These are phyloP conservation scores for Salpingoeca rosetta DNA, from an alignment of 78 protist genomes.

Conservation along the genomic window DNA sequence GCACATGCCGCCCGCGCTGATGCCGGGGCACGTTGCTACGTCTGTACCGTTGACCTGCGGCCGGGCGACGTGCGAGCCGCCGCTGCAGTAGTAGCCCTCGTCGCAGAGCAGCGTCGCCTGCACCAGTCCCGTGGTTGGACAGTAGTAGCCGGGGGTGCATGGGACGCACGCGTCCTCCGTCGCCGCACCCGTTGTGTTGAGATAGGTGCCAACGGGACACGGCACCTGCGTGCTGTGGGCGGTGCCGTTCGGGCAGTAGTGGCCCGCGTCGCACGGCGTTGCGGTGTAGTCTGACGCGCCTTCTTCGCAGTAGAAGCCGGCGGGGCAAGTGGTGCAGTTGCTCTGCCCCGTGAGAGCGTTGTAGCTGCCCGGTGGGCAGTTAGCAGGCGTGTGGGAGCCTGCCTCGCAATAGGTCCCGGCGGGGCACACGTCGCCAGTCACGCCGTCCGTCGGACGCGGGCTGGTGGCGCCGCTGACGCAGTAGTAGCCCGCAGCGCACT, in stretches of 20 bases:
- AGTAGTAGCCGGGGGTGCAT: slow-evolving; percentile 26
- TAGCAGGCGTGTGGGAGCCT: slow-evolving; percentile 7
- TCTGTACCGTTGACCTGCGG: too few species aligned
- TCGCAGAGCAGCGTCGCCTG: background rate
- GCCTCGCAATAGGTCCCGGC: slow-evolving; percentile 3
- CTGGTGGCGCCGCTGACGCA: slow-evolving; percentile 25
- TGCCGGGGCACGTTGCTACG: too few species aligned
- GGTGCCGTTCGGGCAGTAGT: slow-evolving; percentile 29
- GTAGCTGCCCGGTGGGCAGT: slow-evolving; percentile 31
- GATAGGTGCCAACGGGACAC: slow-evolving; percentile 13
- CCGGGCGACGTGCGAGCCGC: background rate
- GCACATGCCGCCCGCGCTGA: background rate
- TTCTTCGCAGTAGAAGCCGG: slow-evolving; percentile 30
- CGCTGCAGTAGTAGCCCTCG: slow-evolving; percentile 17
- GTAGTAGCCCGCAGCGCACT: slow-evolving; percentile 28
- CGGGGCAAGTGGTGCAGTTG: slow-evolving; percentile 31
- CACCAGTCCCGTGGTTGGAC: slow-evolving; percentile 1
- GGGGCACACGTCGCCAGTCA: slow-evolving; percentile 15
- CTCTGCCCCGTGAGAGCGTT: background rate
- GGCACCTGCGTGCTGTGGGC: background rate
- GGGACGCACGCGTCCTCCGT: background rate
- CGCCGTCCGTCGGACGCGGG: background rate
- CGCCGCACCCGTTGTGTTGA: background rate
- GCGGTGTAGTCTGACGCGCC: background rate
- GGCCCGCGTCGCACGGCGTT: slow-evolving; percentile 20